A percentile compares a stretch with the other conserved stretches of the same genome.
phyloP scores from a whole-genome alignment of 306 rosid species.

The Sechiopsis laciniata region DNA sequence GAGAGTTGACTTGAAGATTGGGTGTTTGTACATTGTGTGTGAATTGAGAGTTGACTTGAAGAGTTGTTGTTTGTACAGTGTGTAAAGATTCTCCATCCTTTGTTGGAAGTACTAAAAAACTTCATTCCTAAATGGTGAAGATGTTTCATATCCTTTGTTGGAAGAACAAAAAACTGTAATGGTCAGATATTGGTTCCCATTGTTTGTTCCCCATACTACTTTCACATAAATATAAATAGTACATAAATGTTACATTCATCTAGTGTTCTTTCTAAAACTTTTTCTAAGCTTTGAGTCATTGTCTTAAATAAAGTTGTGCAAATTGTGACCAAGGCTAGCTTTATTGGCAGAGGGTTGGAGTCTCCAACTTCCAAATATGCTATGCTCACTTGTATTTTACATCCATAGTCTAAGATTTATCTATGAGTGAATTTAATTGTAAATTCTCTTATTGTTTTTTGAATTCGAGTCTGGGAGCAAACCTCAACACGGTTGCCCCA shows the following conservation, averaged over 20 bases:
- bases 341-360: too few species aligned
- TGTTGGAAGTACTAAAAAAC: neutral
- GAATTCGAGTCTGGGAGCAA: too few species aligned
- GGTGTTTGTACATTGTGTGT: conserved; percentile 8
- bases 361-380: too few species aligned
- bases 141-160: neutral
- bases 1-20: conserved; percentile 9
- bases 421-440: too few species aligned
- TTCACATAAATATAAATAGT: neutral
- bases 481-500: too few species aligned
- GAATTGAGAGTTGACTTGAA: neutral
- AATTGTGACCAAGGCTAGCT: neutral
- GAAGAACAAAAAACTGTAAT: neutral
- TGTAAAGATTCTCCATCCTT: neutral
- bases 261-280: neutral
- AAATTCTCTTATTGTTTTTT: too few species aligned
- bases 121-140: neutral
- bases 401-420: too few species aligned
- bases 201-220: neutral
- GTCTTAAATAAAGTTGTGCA: neutral
- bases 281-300: neutral
- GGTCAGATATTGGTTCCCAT: neutral
- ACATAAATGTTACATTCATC: neutral
- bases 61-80: conserved; percentile 4
- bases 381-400: too few species aligned